These are phyloP conservation scores for Phycomyces blakesleeanus DNA, from an alignment of 192 early-diverging fungal genomes.

Conservation along the genomic window DNA sequence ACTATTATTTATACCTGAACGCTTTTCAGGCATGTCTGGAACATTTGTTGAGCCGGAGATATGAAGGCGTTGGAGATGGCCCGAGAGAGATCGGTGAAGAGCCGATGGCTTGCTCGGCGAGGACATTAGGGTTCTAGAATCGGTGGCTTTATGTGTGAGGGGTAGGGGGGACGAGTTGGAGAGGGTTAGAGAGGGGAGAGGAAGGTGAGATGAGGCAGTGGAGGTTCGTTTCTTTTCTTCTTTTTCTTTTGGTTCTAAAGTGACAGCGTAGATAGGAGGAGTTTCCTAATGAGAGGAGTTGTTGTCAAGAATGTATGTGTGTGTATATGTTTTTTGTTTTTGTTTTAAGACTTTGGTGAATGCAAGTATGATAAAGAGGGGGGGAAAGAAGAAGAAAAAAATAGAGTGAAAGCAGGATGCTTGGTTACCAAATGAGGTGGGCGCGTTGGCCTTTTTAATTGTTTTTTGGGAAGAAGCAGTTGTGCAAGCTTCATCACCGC, in stretches of 20 bases:
- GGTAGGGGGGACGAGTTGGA: background rate
- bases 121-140: background rate
- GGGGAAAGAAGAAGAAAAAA: background rate
- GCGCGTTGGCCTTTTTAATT: background rate
- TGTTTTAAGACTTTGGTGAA: background rate
- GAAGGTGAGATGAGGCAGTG: background rate
- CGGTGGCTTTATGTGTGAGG: background rate
- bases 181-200: background rate
- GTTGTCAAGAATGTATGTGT: background rate
- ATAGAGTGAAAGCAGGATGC: background rate
- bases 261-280: too few species aligned
- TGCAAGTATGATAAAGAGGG: background rate
- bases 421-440: conserved; percentile 1
- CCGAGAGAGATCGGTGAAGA: conserved; percentile 24
- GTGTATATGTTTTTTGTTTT: background rate
- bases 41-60: conserved; percentile 4
- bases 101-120: conserved; percentile 12
- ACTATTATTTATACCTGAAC: conserved; percentile 11
- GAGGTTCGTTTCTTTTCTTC: too few species aligned
- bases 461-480: conserved; percentile 1
- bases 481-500: conserved; percentile 1
- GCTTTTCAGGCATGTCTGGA: conserved; percentile 17
- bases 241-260: too few species aligned
- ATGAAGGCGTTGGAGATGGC: conserved; percentile 26
- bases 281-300: too few species aligned